phyloP scores from a whole-genome alignment of 257 asterid species.

The Marsdenia floribunda region DNA sequence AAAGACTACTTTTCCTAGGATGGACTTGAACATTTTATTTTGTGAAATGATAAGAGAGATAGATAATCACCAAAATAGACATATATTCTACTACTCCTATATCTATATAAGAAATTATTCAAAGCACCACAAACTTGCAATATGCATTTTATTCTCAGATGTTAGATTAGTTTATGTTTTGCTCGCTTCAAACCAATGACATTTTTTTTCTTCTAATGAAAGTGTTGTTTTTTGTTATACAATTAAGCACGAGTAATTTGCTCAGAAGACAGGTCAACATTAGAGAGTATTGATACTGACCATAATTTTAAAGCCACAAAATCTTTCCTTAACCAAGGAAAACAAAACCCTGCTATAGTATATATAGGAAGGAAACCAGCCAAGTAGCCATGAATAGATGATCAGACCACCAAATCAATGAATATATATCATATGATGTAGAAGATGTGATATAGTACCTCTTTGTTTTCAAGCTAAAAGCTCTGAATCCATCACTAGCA shows the following conservation, averaged over 20 bases:
- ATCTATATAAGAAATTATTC: neutral
- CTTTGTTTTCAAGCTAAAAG: slow-evolving; percentile 80
- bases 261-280: neutral
- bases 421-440: neutral
- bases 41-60: neutral
- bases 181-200: slow-evolving; percentile 2
- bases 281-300: neutral
- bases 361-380: neutral
- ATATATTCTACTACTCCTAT: neutral
- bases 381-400: neutral
- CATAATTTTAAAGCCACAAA: neutral
- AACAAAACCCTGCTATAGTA: neutral
- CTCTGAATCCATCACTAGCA: slow-evolving; percentile 93
- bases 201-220: neutral
- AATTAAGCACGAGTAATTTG: neutral
- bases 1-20: too few species aligned
- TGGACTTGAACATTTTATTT: neutral
- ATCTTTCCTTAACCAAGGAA: neutral
- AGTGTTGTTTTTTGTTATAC: neutral
- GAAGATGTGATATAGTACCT: slow-evolving; percentile 42
- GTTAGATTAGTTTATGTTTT: neutral
- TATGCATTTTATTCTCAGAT: neutral
- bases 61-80: neutral
- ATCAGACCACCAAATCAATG: neutral
- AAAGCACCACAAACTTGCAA: neutral